Conservation (phyloP, 192 early-diverging fungal genomes). For the Coemansia sp. region DNA sequence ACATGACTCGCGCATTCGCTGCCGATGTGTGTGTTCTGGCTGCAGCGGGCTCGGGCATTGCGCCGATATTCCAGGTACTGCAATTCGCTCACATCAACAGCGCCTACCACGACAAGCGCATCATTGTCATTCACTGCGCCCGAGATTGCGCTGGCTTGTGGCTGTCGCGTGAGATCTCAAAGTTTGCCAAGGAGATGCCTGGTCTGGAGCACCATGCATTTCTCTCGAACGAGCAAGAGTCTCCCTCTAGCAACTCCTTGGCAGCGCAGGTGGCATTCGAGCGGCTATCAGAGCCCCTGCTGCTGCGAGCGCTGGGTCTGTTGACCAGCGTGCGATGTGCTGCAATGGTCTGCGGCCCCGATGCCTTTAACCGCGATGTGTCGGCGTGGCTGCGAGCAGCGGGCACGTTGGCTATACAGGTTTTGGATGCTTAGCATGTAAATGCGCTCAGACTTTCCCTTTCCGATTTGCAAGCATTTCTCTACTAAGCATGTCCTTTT, state of each 20-base stretch:
- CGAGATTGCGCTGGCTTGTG: conserved; percentile 17
- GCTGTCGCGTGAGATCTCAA: conserved; percentile 5
- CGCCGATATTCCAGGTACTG: conserved; percentile 38
- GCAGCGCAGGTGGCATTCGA: not conserved
- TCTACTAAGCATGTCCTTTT: not conserved
- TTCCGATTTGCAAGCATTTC: not conserved
- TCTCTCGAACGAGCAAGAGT: conserved; percentile 10
- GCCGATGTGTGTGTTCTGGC: conserved; percentile 13
- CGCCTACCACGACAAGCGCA: conserved; percentile 15
- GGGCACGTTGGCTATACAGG: conserved; percentile 15
- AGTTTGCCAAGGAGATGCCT: conserved; percentile 14
- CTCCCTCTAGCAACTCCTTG: not conserved
- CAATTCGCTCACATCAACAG: conserved; percentile 35
- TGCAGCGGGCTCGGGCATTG: conserved; percentile 46
- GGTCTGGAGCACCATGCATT: conserved; percentile 16
- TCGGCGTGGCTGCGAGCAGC: conserved; percentile 12
- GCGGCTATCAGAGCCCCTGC: not conserved
- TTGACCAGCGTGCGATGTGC: not conserved
- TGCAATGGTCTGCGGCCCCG: conserved; percentile 44
- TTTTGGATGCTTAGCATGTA: conserved; percentile 1
- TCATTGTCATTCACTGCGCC: conserved; percentile 32
- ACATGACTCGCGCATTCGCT: conserved; percentile 18
- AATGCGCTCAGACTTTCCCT: not conserved
- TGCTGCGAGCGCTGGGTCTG: not conserved
- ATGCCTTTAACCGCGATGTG: conserved; percentile 35